These are phyloP conservation scores for Parastagonospora avenae DNA, from an alignment of 2,329 filamentous ascomycete genomes.

Conservation along the genomic window DNA sequence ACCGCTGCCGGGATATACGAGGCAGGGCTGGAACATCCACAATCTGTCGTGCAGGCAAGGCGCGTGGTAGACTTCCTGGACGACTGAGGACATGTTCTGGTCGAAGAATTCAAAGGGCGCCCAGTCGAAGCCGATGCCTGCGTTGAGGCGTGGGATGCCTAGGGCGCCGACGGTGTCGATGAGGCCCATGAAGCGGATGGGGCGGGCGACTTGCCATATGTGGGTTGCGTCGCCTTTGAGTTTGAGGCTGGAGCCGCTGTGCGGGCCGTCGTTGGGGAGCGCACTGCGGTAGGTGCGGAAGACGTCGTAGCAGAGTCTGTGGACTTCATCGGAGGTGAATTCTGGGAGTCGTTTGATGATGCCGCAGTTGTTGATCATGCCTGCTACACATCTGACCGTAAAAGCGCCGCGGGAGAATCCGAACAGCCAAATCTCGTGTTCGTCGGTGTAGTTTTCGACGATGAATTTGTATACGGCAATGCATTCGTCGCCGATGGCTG, in stretches of 20 bases:
- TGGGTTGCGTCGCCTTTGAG: slow-evolving; percentile 20
- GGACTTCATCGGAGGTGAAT: slow-evolving; percentile 20
- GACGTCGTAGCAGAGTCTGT: slow-evolving; percentile 35
- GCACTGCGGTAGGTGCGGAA: slow-evolving; percentile 41
- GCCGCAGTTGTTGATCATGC: slow-evolving; percentile 52
- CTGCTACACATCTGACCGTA: slow-evolving; percentile 50
- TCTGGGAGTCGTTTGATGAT: slow-evolving; percentile 32
- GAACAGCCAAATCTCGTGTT: slow-evolving; percentile 52
- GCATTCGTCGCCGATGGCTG: slow-evolving; percentile 43
- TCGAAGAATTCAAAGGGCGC: slow-evolving; percentile 46
- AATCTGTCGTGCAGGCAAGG: slow-evolving; percentile 41
- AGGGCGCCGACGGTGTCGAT: slow-evolving; percentile 44
- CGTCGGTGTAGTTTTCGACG: slow-evolving; percentile 38
- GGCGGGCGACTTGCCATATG: slow-evolving; percentile 38
- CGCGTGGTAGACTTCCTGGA: slow-evolving; percentile 43
- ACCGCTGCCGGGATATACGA: slow-evolving; percentile 21
- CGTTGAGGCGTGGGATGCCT: slow-evolving; percentile 41
- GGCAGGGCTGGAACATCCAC: slow-evolving; percentile 43
- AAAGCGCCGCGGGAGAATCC: slow-evolving; percentile 55
- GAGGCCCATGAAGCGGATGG: slow-evolving; percentile 41
- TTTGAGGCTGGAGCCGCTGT: slow-evolving; percentile 23
- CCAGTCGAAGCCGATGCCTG: slow-evolving; percentile 44
- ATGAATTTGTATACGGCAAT: slow-evolving; percentile 44
- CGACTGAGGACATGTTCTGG: slow-evolving; percentile 36
- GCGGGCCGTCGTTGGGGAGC: slow-evolving; percentile 34